Percentiles rank a stretch among this genome's conserved stretches.
Conservation (phyloP, 2,329 filamentous ascomycete species). For the Claviceps sp. region DNA sequence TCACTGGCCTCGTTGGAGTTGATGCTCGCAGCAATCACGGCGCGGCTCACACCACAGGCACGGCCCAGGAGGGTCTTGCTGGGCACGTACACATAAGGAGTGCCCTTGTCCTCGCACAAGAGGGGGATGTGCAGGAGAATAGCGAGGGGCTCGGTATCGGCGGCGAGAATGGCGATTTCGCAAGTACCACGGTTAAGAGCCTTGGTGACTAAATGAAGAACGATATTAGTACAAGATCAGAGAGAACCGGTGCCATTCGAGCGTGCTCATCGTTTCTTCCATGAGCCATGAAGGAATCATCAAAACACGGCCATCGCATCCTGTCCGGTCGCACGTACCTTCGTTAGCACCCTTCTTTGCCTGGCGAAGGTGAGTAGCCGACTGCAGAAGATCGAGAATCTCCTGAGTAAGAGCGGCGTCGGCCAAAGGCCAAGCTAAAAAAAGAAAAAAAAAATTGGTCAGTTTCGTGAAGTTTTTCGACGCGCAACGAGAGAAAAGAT, state of each 20-base stretch:
- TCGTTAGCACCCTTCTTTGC: conserved; percentile 85
- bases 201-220: conserved; percentile 45
- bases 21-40: conserved; percentile 79
- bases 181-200: conserved; percentile 81
- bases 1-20: conserved; percentile 87
- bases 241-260: background rate
- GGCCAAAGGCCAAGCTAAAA: conserved; percentile 54
- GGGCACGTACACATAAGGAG: conserved; percentile 54
- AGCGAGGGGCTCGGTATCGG: conserved; percentile 74
- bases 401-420: conserved; percentile 65
- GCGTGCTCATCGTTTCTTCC: no score
- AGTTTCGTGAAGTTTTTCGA: background rate
- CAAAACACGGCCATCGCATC: background rate
- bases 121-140: conserved; percentile 85
- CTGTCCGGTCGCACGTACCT: conserved; percentile 20
- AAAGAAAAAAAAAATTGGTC: conserved; percentile 1
- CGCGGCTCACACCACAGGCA: conserved; percentile 76
- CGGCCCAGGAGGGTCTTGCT: conserved; percentile 76
- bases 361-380: conserved; percentile 53
- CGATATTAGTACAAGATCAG: conserved; percentile 1
- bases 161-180: conserved; percentile 80
- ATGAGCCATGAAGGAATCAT: no score
- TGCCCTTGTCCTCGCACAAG: conserved; percentile 68
- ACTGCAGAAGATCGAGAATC: conserved; percentile 71
- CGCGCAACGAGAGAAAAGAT: background rate